These are phyloP conservation scores for Saccharomycopsis javanensis DNA, from an alignment of 805 yeast species.

Conservation along the genomic window DNA sequence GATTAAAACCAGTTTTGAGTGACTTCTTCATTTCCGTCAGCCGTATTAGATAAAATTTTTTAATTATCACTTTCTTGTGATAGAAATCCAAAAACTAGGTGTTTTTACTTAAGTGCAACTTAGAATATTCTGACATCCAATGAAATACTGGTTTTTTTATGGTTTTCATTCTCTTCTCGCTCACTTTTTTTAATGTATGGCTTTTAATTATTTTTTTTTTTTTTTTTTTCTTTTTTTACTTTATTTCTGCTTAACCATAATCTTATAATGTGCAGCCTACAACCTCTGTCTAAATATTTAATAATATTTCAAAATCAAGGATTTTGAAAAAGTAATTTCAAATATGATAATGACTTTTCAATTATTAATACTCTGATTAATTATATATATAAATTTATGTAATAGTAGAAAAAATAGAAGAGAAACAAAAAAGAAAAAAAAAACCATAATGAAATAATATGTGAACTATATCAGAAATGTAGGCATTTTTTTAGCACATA, in stretches of 20 bases:
- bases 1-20: background rate
- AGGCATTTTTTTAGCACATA: constrained; percentile 11
- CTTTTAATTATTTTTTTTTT: background rate
- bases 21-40: background rate
- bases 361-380: no score
- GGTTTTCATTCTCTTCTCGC: background rate
- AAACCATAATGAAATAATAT: background rate
- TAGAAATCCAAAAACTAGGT: background rate
- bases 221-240: background rate
- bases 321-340: no score
- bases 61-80: background rate
- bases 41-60: background rate
- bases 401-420: no score
- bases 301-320: no score
- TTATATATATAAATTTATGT: no score
- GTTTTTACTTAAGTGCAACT: no score
- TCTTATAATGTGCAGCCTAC: no score
- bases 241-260: no score
- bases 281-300: no score
- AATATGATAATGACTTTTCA: no score
- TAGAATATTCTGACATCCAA: background rate
- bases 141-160: background rate
- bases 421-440: no score
- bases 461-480: background rate
- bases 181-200: background rate